Percentiles rank a stretch among this genome's conserved stretches.
Evolutionary conservation across 805 yeast species (phyloP).

Genomic region (Brettanomyces nanus): DNA sequence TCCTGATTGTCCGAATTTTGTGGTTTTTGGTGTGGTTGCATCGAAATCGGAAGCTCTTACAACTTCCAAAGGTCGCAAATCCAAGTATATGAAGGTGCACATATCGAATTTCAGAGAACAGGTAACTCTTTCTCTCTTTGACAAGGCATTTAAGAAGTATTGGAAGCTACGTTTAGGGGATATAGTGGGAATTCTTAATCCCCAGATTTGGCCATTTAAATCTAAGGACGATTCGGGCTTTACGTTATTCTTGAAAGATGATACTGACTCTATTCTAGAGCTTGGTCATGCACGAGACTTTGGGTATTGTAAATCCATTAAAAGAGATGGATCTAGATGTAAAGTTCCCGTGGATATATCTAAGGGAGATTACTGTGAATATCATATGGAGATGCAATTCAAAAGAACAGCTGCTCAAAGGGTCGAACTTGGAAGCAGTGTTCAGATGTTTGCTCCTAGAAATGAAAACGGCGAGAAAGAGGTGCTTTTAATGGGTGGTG

Average conservation of each 20-base stretch:
- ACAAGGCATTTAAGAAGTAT: slow-evolving; percentile 56
- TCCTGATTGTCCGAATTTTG: slow-evolving; percentile 71
- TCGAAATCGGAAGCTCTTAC: slow-evolving; percentile 45
- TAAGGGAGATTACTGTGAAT: slow-evolving; percentile 55
- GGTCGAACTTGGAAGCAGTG: slow-evolving; percentile 65
- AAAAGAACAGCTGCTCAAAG: slow-evolving; percentile 50
- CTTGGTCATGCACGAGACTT: slow-evolving; percentile 64
- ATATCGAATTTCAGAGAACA: slow-evolving; percentile 62
- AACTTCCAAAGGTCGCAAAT: slow-evolving; percentile 29
- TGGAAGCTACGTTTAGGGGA: slow-evolving; percentile 75
- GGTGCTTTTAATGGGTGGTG: slow-evolving; percentile 29
- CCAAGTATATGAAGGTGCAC: slow-evolving; percentile 51
- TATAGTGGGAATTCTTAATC: slow-evolving; percentile 67
- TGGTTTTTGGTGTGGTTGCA: slow-evolving; percentile 63
- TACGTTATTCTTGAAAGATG: slow-evolving; percentile 46
- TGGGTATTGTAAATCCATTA: slow-evolving; percentile 52
- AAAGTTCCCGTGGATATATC: slow-evolving; percentile 49
- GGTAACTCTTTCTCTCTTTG: slow-evolving; percentile 56
- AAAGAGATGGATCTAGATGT: slow-evolving; percentile 46
- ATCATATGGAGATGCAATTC: slow-evolving; percentile 55
- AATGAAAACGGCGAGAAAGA: slow-evolving; percentile 35
- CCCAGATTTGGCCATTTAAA: slow-evolving; percentile 40
- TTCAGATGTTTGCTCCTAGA: slow-evolving; percentile 46
- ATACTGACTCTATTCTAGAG: slow-evolving; percentile 50
- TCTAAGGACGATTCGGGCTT: slow-evolving; percentile 29